A percentile compares a stretch with the other conserved stretches of the same genome.
Conservation (phyloP, 495 filamentous ascomycete genomes). For the Penicillium ucsense region DNA sequence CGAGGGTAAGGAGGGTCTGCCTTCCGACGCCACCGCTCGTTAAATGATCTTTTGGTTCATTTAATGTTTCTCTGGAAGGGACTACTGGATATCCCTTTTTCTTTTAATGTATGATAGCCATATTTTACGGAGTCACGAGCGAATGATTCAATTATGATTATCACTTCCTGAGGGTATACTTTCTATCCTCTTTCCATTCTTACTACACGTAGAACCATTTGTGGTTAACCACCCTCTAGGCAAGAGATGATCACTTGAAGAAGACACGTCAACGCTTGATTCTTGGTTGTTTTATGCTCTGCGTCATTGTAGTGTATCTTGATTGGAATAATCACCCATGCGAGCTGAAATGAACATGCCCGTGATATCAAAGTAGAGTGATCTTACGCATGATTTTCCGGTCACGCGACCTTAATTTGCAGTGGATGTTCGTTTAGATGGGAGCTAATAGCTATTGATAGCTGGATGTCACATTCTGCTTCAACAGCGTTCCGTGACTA, state of each 20-base stretch:
- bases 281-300: too few relatives aligned
- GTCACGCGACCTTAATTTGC: not conserved
- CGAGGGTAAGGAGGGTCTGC: conserved; percentile 39
- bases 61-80: not conserved
- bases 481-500: too few relatives aligned
- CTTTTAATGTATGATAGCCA: not conserved
- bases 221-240: too few relatives aligned
- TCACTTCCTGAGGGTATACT: not conserved
- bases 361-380: not conserved
- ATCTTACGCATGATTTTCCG: too few relatives aligned
- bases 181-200: too few relatives aligned
- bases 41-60: conserved; percentile 2
- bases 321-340: not conserved
- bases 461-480: too few relatives aligned
- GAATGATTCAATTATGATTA: conserved; percentile 4
- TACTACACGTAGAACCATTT: too few relatives aligned
- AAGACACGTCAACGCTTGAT: too few relatives aligned
- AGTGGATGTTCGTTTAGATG: not conserved
- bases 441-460: too few relatives aligned
- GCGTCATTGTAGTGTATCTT: too few relatives aligned
- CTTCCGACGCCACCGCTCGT: conserved; percentile 39
- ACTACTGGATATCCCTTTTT: conserved; percentile 4
- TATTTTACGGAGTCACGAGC: conserved; percentile 10
- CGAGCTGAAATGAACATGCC: not conserved
- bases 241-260: too few relatives aligned